Base-by-base conservation (phyloP, 139 green algal genomes). In the Picochlorum sp. region DNA sequence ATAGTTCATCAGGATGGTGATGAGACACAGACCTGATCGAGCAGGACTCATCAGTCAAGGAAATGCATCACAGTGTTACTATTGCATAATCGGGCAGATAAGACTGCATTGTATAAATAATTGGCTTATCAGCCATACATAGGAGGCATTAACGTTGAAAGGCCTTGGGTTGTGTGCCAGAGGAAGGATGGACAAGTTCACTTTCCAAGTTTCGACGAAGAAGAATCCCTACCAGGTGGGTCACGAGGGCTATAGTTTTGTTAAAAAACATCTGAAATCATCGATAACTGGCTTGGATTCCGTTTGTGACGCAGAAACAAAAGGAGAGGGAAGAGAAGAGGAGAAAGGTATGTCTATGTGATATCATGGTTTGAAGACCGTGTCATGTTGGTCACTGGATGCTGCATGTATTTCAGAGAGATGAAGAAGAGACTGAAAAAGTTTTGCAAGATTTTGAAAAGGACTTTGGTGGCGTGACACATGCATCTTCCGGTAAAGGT, bases 381-480 rank as follows among this genome's bases (percentile, higher is more conserved):
- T 11, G 34, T 41, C 8, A 23, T 68, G 63, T 21, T 44, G 6
- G 3, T 26, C 20, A 54, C 6, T 54, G 16, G 16, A 9, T 54
- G 47, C n/a, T 54, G 16, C 15, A 4, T 16, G 7, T 63, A n/a
- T 44, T 61, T 65, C 82, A 92, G 85, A 79, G 80, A 65, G 82
- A 77, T 11, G 82, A 92, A 28, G 86, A 79, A 65, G 91, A 97
- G 66, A 87, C 90, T 7, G 87, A 86, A 0, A 77, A 78, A 32
- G 61, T 97, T 4, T 97, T 95, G 72, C 82, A 94, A 24, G 87
- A 95, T 49, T 97, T 97, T 73, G 90, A 92, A 8, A 83, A 92
- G 18, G 87, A 81, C 1, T 96, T 96, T 70, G 64, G 76, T 20
- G 47, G n/a, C 10, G 47, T 41, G 34, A 41, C 34, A 41, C 5